Percentiles rank a stretch among this genome's conserved stretches.
phyloP scores from a whole-genome alignment of 2,329 filamentous ascomycete genomes.

The Verticillium dahliae region DNA sequence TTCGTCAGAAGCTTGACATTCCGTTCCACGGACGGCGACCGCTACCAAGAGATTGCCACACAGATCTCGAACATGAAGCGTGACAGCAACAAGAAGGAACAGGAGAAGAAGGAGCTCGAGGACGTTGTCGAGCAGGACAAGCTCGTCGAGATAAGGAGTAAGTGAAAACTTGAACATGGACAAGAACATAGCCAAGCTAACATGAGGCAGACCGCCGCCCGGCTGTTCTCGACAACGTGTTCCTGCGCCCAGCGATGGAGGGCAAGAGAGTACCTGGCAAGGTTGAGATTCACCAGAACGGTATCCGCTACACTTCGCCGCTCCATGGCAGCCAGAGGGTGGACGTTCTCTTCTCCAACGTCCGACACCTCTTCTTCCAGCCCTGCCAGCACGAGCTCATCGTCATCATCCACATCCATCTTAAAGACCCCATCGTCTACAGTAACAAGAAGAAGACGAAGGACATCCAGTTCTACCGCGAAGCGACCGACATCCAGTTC shows the following conservation, averaged over 20 bases:
- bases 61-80: constrained; percentile 97
- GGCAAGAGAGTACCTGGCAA: constrained; percentile 94
- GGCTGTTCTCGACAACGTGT: constrained; percentile 85
- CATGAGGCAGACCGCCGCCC: constrained; percentile 68
- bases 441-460: constrained; percentile 98
- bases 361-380: constrained; percentile 98
- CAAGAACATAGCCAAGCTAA: background rate
- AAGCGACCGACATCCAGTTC: constrained; percentile 97
- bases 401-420: constrained; percentile 94
- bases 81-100: constrained; percentile 82
- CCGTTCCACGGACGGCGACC: constrained; percentile 79
- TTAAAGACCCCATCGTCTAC: constrained; percentile 96
- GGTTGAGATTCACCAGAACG: constrained; percentile 97
- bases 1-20: constrained; percentile 95
- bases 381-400: constrained; percentile 94
- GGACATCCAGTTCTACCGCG: constrained; percentile 96
- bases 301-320: constrained; percentile 87
- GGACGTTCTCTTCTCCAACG: constrained; percentile 94
- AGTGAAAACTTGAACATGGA: constrained; percentile 22
- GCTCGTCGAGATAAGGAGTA: constrained; percentile 86
- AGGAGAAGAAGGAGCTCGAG: constrained; percentile 99
- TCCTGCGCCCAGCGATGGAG: constrained; percentile 90
- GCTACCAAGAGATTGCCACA: constrained; percentile 84
- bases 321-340: constrained; percentile 76
- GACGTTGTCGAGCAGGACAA: constrained; percentile 99